These are phyloP conservation scores for Pontederia crassipes DNA, from an alignment of 176 grass and related monocot species.

Conservation along the genomic window DNA sequence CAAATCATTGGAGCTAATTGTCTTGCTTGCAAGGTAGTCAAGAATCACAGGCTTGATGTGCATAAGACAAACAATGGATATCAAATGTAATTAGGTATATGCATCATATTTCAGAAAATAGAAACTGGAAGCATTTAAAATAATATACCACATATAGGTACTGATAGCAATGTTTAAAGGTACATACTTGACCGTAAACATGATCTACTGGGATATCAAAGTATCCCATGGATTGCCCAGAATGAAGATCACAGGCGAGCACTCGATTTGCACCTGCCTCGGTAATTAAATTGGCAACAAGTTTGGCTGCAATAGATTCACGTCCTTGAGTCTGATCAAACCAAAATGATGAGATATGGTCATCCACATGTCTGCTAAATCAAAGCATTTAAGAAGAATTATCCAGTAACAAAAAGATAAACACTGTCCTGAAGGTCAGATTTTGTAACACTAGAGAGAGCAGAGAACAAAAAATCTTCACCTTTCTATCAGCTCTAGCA, in stretches of 20 bases:
- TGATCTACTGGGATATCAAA: slow-evolving; percentile 84
- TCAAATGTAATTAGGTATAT: not conserved
- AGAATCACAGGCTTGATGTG: slow-evolving; percentile 52
- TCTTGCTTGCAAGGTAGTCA: slow-evolving; percentile 87
- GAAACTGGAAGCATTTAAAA: not conserved
- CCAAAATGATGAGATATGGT: not conserved
- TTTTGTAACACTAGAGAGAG: not conserved
- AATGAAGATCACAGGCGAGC: slow-evolving; percentile 71
- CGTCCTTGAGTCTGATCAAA: slow-evolving; percentile 37
- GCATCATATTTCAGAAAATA: not conserved
- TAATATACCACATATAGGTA: not conserved
- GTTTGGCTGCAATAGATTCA: slow-evolving; percentile 74
- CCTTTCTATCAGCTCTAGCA: slow-evolving; percentile 62
- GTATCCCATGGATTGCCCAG: slow-evolving; percentile 75
- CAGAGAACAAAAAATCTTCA: slow-evolving; percentile 2
- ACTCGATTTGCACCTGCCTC: slow-evolving; percentile 66
- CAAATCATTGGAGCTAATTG: slow-evolving; percentile 45
- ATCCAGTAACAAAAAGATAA: not conserved
- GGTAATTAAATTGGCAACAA: slow-evolving; percentile 74
- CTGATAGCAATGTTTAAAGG: not conserved
- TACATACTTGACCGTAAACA: slow-evolving; percentile 40
- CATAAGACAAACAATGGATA: not conserved
- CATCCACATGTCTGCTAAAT: not conserved
- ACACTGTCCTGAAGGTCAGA: not conserved
- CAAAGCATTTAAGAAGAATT: not conserved